phyloP scores from a whole-genome alignment of 805 yeast genomes.

The Saccharomyces kudriavzevii region DNA sequence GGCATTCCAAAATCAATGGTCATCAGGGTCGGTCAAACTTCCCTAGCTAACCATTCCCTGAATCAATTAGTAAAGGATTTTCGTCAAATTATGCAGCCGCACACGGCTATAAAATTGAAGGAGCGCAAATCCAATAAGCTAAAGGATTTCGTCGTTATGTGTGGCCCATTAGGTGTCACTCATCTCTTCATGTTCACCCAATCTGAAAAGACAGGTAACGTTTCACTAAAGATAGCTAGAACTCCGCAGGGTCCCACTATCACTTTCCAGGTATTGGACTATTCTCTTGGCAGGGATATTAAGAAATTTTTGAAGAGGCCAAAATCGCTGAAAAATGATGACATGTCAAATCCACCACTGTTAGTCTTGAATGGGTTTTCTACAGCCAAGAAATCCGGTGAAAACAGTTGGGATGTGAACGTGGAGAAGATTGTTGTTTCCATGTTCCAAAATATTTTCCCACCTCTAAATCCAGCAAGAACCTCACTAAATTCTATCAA shows the following conservation, averaged over 20 bases:
- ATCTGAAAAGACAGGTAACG: conserved; percentile 64
- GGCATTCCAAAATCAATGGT: conserved; percentile 92
- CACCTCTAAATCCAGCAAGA: conserved; percentile 81
- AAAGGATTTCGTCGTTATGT: conserved; percentile 95
- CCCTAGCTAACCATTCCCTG: conserved; percentile 60
- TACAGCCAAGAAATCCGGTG: conserved; percentile 9
- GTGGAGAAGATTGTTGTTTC: conserved; percentile 81
- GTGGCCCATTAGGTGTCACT: conserved; percentile 90
- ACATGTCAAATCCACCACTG: conserved; percentile 73
- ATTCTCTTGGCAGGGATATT: conserved; percentile 78
- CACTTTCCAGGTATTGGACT: conserved; percentile 68
- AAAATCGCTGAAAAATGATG: conserved; percentile 64
- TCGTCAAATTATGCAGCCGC: conserved; percentile 89
- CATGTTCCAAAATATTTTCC: conserved; percentile 91
- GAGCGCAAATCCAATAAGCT: conserved; percentile 83
- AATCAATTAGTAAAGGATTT: conserved; percentile 81
- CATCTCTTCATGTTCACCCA: conserved; percentile 85
- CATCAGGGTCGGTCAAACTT: conserved; percentile 59
- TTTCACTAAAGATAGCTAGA: conserved; percentile 74
- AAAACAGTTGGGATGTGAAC: conserved; percentile 29
- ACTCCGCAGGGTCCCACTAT: conserved; percentile 94
- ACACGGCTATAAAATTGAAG: conserved; percentile 80
- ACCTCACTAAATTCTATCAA: conserved; percentile 68
- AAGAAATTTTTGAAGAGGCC: conserved; percentile 64
- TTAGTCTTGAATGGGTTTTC: conserved; percentile 87